Evolutionary conservation across 2,329 filamentous ascomycete genomes (phyloP), one percentile per base, ranked within the genome.

Genomic region (Colletotrichum nymphaeae): DNA sequence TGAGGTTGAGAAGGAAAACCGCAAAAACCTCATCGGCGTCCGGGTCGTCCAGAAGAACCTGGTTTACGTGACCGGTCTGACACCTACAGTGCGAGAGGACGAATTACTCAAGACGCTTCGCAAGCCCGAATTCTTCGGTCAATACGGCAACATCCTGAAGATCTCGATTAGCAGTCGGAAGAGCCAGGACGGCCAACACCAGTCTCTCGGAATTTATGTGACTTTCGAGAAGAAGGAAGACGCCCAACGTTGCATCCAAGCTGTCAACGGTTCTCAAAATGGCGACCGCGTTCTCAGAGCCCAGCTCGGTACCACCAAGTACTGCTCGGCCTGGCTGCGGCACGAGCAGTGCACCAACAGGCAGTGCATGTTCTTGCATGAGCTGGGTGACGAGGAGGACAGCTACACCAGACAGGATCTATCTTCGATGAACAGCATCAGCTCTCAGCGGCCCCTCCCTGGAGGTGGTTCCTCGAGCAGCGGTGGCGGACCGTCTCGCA

Each of bases 101-200:
- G 94, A 96, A 78, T 88, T 99, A 3, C 89, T 98, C 59, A 94
- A 96, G 82, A 98, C 95, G 0, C 86, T 99, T 59, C 92, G 97
- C 69, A 95, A 95, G 75, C 91, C 92, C 62, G 94, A 98, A 79
- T 99, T 98, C 81, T 99, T 99, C 79, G 97, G 97, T 6, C 97
- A 99, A 83, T 99, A 99, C 81, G 97, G 97, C 78, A 97, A 96
- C 80, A 99, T 99, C 77, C 93, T 98, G 80, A 99, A 99, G 83
- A 98, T 99, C 69, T 97, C 98, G 67, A 97, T 99, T 76, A 98
- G 95, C 87, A 98, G 98, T 82, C 91, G 95, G 53, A 98, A 97
- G 83, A 94, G 89, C 73, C 89, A 90, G 37, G 90, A 92, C 79
- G 90, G 90, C 35, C 89, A 96, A 75, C 94, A 95, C 76, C 94